These are phyloP conservation scores for Orbilia ellipsospora DNA, from an alignment of 2,329 filamentous ascomycete species.

Conservation along the genomic window DNA sequence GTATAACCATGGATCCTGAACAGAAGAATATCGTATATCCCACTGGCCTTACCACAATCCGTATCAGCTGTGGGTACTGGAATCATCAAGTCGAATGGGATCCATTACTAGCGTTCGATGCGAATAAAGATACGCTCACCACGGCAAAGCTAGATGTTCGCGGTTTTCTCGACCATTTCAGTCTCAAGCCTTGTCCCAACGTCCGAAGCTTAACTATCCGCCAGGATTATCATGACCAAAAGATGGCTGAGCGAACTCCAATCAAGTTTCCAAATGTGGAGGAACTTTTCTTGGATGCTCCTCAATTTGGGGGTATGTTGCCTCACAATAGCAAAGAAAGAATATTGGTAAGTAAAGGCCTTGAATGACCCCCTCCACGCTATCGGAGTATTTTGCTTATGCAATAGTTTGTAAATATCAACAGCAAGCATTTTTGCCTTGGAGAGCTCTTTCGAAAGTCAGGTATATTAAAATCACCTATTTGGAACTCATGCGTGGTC, in stretches of 20 bases:
- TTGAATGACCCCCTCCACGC: not conserved
- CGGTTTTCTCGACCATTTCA: slow-evolving; percentile 24
- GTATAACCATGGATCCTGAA: not conserved
- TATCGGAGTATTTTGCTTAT: not conserved
- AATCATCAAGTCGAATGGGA: not conserved
- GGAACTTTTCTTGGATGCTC: not conserved
- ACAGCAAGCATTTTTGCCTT: no score
- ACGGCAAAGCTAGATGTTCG: slow-evolving; percentile 10
- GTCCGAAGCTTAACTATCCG: slow-evolving; percentile 20
- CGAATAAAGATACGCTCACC: slow-evolving; percentile 18
- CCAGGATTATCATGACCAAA: slow-evolving; percentile 1
- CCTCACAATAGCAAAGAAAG: no score
- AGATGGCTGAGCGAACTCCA: not conserved
- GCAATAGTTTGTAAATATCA: no score
- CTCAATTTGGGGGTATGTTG: slow-evolving; percentile 2
- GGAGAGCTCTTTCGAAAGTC: no score
- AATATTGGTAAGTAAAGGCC: not conserved
- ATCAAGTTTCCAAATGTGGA: slow-evolving; percentile 42
- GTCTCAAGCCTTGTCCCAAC: slow-evolving; percentile 23
- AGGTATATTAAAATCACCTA: no score
- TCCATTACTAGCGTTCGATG: slow-evolving; percentile 15
- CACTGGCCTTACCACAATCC: slow-evolving; percentile 30
- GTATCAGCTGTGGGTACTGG: not conserved
- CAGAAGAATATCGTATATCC: slow-evolving; percentile 29
- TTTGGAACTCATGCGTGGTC: no score